These are phyloP conservation scores for Delonix regia DNA, from an alignment of 306 rosid genomes.

Conservation along the genomic window DNA sequence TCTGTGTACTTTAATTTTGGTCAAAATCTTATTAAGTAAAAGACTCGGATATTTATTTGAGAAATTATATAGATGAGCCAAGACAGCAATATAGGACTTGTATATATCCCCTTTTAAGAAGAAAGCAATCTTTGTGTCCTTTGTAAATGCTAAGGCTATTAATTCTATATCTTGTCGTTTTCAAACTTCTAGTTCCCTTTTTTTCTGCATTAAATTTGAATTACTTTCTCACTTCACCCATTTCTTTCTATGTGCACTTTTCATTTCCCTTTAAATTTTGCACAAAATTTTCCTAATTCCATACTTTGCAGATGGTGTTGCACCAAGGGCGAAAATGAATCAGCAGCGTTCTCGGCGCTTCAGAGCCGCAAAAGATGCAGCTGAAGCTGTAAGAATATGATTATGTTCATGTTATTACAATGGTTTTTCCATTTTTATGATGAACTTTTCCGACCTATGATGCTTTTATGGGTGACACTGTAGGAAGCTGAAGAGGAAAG, in stretches of 20 bases:
- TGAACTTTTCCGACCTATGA: conserved; percentile 31
- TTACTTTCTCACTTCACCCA: conserved; percentile 11
- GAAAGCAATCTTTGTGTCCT: neutral
- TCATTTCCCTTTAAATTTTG: conserved; percentile 5
- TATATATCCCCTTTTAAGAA: neutral
- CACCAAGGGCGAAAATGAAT: conserved; percentile 99
- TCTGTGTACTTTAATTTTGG: conserved; percentile 19
- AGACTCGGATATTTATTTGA: conserved; percentile 24
- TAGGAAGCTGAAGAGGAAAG: conserved; percentile 97
- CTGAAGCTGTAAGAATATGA: conserved; percentile 78
- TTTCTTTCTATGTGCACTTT: conserved; percentile 20
- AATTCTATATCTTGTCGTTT: neutral
- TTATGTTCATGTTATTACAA: conserved; percentile 28
- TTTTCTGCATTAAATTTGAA: conserved; percentile 9
- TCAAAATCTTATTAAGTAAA: conserved; percentile 17
- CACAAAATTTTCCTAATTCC: conserved; percentile 7
- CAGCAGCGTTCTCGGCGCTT: conserved; percentile 98
- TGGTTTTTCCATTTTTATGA: conserved; percentile 27
- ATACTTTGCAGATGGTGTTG: conserved; percentile 79
- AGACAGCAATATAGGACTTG: neutral
- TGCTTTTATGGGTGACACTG: conserved; percentile 28
- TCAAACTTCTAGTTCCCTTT: conserved; percentile 2
- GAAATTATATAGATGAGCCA: conserved; percentile 1
- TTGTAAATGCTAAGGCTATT: conserved; percentile 14
- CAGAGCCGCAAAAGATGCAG: conserved; percentile 96